Conservation (phyloP, 2,329 filamentous ascomycete species). For the Paracorniculantispora psalliotae region DNA sequence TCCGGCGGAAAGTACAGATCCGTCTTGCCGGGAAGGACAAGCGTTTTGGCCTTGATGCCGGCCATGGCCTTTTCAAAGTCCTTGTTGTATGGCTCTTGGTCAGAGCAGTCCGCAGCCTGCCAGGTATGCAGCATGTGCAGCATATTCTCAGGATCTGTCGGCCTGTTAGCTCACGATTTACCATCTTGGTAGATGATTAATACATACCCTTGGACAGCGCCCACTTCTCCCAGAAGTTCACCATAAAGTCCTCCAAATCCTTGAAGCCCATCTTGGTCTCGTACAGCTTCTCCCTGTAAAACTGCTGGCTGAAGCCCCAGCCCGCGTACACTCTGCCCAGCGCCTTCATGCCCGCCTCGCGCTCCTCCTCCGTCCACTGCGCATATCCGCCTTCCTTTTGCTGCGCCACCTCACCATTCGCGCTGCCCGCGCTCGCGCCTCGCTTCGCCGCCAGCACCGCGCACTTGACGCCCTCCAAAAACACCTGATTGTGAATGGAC, state of each 20-base stretch:
- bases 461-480: conserved; percentile 48
- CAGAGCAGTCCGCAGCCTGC: conserved; percentile 68
- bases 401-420: conserved; percentile 24
- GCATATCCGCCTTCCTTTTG: conserved; percentile 14
- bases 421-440: conserved; percentile 46
- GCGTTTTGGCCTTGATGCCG: conserved; percentile 64
- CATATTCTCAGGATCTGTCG: conserved; percentile 64
- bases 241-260: conserved; percentile 67
- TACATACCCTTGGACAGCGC: conserved; percentile 52
- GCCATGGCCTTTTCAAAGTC: conserved; percentile 62
- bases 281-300: conserved; percentile 69
- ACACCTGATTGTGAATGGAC: conserved; percentile 47
- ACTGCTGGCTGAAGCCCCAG: conserved; percentile 76
- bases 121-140: conserved; percentile 73
- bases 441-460: conserved; percentile 39
- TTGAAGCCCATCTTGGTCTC: conserved; percentile 60
- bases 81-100: conserved; percentile 63
- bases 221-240: conserved; percentile 72
- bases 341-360: conserved; percentile 53
- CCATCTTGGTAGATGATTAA: not conserved
- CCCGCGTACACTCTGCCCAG: conserved; percentile 73
- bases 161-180: not conserved
- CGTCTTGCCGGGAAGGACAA: conserved; percentile 67
- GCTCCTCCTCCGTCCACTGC: conserved; percentile 37
- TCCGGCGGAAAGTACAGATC: conserved; percentile 81